These are phyloP conservation scores for Barbarea vulgaris DNA, from an alignment of 345 rosid genomes.

Conservation along the genomic window DNA sequence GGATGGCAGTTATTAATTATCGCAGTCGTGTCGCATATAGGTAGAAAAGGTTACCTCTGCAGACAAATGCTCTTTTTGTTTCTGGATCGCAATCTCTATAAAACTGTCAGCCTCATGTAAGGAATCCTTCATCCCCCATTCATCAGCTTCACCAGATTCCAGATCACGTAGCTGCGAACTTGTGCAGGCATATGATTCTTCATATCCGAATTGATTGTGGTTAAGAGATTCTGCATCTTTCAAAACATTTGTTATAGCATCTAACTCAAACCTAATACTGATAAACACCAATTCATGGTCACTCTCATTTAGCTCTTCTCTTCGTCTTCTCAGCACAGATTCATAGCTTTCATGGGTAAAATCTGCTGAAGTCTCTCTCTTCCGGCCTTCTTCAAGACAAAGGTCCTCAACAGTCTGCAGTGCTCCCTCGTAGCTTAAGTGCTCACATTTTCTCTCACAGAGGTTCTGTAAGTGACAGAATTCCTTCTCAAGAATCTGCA, in stretches of 20 bases:
- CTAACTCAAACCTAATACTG: conserved; percentile 67
- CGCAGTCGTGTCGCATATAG: conserved; percentile 15
- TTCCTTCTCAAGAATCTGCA: conserved; percentile 82
- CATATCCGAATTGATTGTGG: conserved; percentile 73
- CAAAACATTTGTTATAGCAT: conserved; percentile 68
- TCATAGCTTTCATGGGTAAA: conserved; percentile 62
- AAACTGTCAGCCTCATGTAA: conserved; percentile 71
- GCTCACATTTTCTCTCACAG: conserved; percentile 80
- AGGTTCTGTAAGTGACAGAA: conserved; percentile 72
- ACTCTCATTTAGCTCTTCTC: conserved; percentile 60
- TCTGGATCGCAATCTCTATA: conserved; percentile 77
- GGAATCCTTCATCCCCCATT: conserved; percentile 73
- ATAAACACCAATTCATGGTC: conserved; percentile 52
- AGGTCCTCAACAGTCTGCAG: conserved; percentile 83
- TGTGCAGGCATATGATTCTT: conserved; percentile 57
- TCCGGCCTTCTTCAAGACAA: conserved; percentile 84
- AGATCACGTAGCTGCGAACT: conserved; percentile 77
- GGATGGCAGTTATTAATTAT: background rate
- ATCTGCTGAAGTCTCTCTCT: conserved; percentile 61
- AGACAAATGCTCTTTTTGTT: conserved; percentile 77
- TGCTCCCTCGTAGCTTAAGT: conserved; percentile 78
- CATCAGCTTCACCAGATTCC: conserved; percentile 83
- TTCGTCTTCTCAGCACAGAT: conserved; percentile 66
- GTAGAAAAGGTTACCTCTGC: conserved; percentile 61
- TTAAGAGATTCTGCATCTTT: conserved; percentile 77